Conservation (phyloP, 2,329 filamentous ascomycete genomes). For the Aspergillus unguis region DNA sequence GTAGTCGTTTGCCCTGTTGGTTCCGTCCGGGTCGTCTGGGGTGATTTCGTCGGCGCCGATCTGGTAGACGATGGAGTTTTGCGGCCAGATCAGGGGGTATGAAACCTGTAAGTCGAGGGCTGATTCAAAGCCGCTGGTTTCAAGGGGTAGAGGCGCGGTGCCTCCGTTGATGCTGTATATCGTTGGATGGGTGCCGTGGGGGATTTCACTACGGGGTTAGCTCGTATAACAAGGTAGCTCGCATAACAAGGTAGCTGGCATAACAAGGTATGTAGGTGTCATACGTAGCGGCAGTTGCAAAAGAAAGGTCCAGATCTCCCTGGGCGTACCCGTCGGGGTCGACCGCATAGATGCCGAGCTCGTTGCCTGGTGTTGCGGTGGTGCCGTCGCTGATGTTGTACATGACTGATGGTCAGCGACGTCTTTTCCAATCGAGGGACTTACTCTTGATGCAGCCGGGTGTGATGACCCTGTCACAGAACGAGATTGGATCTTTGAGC, state of each 20-base stretch:
- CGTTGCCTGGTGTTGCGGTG: slow-evolving; percentile 42
- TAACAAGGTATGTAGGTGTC: neutral
- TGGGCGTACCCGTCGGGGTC: slow-evolving; percentile 45
- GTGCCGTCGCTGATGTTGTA: slow-evolving; percentile 44
- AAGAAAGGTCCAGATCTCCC: slow-evolving; percentile 45
- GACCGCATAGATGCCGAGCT: slow-evolving; percentile 46
- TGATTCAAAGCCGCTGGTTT: slow-evolving; percentile 46
- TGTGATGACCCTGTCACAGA: slow-evolving; percentile 36
- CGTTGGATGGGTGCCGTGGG: slow-evolving; percentile 44
- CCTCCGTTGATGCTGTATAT: slow-evolving; percentile 48
- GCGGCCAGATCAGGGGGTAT: slow-evolving; percentile 48
- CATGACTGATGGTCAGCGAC: slow-evolving; percentile 26
- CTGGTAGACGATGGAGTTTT: slow-evolving; percentile 51
- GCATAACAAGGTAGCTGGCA: too few relatives aligned
- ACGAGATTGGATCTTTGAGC: slow-evolving; percentile 11
- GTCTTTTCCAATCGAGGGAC: neutral
- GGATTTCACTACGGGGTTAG: slow-evolving; percentile 22
- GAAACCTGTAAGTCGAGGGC: slow-evolving; percentile 56
- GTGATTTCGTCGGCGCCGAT: slow-evolving; percentile 9
- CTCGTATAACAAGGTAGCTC: too few relatives aligned
- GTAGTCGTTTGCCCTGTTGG: slow-evolving; percentile 32
- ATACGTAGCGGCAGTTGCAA: slow-evolving; percentile 33
- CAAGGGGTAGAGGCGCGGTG: slow-evolving; percentile 39
- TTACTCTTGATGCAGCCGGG: slow-evolving; percentile 40
- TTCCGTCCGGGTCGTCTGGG: too few relatives aligned